Base-by-base conservation (phyloP, 2,329 filamentous ascomycete species). In the Ceratocystis cubensis region DNA sequence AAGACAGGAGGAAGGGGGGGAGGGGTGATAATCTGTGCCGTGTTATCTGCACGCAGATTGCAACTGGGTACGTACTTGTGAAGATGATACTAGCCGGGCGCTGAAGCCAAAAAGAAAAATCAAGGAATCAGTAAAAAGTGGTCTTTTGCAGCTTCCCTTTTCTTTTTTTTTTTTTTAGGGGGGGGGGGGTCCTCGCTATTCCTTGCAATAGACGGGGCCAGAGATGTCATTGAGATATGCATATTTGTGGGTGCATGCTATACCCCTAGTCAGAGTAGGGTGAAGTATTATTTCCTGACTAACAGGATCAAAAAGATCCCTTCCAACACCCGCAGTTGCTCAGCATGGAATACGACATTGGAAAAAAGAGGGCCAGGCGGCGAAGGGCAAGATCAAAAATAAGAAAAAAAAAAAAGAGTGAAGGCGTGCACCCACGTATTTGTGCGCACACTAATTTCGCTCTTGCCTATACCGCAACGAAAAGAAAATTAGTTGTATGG, bases 191-290 rank as follows among this genome's bases (percentile, higher is more conserved):
- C 13, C 33, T 37, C 33, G 33, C 22, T 20, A 15, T 44, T 62
- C 17, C 20, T 17, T 45, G 10, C 4, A 48, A 46, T 13, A 8
- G 10, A 45, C 13, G 41, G 61, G 25, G 46, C 46, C 37, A 63
- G 37, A 28, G 61, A 63, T 63, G 61, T 63, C 44, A 48, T 63
- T 63, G 41, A 63, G 28, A 63, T 63, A 63, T 63, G 61, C 61
- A 48, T 63, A 48, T 63, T 63, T 63, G 61, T 63, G 61, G 61
- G 28, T 63, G 61, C 45, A 63, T 63, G 61, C 61, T 63, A 57
- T 28, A 57, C 22, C 53, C 22, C 53, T 57, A 25, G 44, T 63
- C 61, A 25, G 41, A 44, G 37, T 48, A 46, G 61, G 37, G 7
- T 17, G 61, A n/a, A 28, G 13, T 63, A 30, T 57, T 57, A 57